These are phyloP conservation scores for Tricholoma sp. DNA, from an alignment of 768 basidiomycete species.

Conservation along the genomic window DNA sequence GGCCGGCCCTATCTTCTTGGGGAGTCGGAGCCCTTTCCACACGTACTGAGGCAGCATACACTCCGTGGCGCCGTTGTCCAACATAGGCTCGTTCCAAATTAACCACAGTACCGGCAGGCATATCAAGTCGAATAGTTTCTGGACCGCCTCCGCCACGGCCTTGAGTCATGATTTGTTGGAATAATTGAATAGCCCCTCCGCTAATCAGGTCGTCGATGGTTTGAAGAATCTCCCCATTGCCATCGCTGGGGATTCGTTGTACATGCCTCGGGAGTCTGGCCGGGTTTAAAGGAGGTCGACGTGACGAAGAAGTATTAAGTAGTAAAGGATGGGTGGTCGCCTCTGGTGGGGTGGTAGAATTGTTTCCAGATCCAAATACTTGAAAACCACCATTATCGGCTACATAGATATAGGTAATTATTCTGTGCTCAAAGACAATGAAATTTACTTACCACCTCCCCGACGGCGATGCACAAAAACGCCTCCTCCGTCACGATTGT, in stretches of 20 bases:
- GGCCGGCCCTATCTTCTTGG: conserved; percentile 39
- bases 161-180: conserved; percentile 76
- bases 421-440: conserved; percentile 5
- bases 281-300: conserved; percentile 40
- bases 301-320: conserved; percentile 49
- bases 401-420: conserved; percentile 15
- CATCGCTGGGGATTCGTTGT: conserved; percentile 49
- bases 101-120: conserved; percentile 60
- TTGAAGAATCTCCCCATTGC: conserved; percentile 58
- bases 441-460: conserved; percentile 36
- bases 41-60: conserved; percentile 53
- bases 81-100: conserved; percentile 55
- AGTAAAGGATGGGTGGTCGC: conserved; percentile 80
- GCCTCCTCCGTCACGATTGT: conserved; percentile 38
- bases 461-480: conserved; percentile 54
- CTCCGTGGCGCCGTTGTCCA: conserved; percentile 42
- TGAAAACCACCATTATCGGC: conserved; percentile 48
- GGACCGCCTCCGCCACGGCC: conserved; percentile 45
- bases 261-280: conserved; percentile 49
- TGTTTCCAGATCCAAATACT: conserved; percentile 58
- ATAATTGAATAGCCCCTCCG: conserved; percentile 73
- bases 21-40: conserved; percentile 51
- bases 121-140: conserved; percentile 75
- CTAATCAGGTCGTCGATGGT: conserved; percentile 82
- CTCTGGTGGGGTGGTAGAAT: conserved; percentile 51